These are phyloP conservation scores for Haplographium delicatum DNA, from an alignment of 495 filamentous ascomycete genomes.

Conservation along the genomic window DNA sequence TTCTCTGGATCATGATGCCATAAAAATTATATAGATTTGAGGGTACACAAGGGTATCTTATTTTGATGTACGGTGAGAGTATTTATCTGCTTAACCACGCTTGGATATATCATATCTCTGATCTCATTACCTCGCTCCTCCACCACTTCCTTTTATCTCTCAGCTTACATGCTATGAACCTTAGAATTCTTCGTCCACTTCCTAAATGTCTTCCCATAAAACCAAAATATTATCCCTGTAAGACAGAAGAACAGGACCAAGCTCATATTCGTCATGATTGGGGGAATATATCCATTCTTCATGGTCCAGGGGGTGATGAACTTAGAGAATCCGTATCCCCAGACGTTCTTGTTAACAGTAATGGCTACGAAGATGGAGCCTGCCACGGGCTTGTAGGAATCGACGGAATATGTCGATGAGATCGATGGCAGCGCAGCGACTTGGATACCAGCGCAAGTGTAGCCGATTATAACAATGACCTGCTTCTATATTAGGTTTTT, in stretches of 20 bases:
- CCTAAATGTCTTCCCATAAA: conserved; percentile 51
- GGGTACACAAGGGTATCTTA: too few relatives aligned
- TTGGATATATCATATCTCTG: too few relatives aligned
- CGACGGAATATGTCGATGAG: conserved; percentile 49
- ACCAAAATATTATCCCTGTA: conserved; percentile 50
- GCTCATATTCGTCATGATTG: conserved; percentile 50
- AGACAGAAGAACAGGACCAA: conserved; percentile 48
- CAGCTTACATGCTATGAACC: conserved; percentile 47
- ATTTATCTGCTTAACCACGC: too few relatives aligned
- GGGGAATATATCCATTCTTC: conserved; percentile 41
- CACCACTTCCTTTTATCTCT: neutral
- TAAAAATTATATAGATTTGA: too few relatives aligned
- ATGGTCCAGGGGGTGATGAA: conserved; percentile 56
- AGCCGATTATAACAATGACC: conserved; percentile 40
- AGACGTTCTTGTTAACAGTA: conserved; percentile 49
- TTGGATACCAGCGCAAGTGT: conserved; percentile 45
- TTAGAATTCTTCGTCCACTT: conserved; percentile 48
- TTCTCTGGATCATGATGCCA: too few relatives aligned
- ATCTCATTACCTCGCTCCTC: too few relatives aligned
- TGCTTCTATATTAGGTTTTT: conserved; percentile 35
- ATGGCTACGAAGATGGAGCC: conserved; percentile 47
- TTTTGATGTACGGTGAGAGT: too few relatives aligned
- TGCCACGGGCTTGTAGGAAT: conserved; percentile 49
- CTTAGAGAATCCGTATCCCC: conserved; percentile 54
- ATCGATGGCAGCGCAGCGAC: conserved; percentile 53